Conservation (phyloP, 1,139 yeast species). For the Saccharomyces hybrid region DNA sequence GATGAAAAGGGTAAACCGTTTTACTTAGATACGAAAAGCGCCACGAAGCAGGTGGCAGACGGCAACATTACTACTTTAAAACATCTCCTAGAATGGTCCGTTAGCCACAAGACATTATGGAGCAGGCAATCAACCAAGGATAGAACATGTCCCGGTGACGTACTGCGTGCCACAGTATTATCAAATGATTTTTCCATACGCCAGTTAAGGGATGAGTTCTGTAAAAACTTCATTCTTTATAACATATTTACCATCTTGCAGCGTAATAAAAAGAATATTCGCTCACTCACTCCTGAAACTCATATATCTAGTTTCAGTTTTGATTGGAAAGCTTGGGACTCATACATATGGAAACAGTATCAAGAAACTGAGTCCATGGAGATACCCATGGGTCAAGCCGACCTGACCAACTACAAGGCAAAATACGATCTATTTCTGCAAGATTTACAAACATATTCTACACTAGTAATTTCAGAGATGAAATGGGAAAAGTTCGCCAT, state of each 20-base stretch:
- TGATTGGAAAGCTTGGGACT: constrained; percentile 18
- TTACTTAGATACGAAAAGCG: neutral
- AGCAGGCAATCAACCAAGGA: constrained; percentile 5
- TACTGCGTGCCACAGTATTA: constrained; percentile 16
- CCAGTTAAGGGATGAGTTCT: constrained; percentile 18
- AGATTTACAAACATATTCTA: constrained; percentile 13
- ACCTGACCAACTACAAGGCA: constrained; percentile 8
- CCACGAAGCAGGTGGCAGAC: neutral
- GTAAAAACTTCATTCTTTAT: constrained; percentile 15
- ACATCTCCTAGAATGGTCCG: constrained; percentile 5
- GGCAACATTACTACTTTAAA: constrained; percentile 5
- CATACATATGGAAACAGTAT: constrained; percentile 11
- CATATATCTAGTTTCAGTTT: neutral
- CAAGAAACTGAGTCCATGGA: constrained; percentile 7
- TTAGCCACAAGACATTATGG: constrained; percentile 11
- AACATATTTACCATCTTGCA: constrained; percentile 9
- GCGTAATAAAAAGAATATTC: neutral
- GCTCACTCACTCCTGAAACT: neutral
- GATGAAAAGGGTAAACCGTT: neutral
- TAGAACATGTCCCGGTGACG: constrained; percentile 19
- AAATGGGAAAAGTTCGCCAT: constrained; percentile 4
- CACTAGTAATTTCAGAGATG: constrained; percentile 16
- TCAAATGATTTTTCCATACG: constrained; percentile 7
- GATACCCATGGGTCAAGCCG: constrained; percentile 9
- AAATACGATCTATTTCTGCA: constrained; percentile 16